Evolutionary conservation across 202 grass and related monocot species (phyloP), one percentile per base, ranked within the genome.

Genomic region (Cymbopogon flexuosus): DNA sequence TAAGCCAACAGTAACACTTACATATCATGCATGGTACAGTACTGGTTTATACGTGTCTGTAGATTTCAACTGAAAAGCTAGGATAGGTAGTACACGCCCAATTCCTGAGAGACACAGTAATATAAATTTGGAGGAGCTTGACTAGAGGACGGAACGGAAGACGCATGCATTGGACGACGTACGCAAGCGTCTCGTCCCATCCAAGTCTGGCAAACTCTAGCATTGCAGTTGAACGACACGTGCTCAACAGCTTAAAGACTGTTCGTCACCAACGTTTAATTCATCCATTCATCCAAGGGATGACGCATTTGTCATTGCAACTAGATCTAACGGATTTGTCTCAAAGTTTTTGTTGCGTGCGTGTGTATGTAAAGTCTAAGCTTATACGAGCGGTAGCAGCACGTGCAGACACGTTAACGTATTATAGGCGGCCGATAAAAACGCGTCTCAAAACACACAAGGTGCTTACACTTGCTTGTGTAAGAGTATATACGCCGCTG

Each of bases 241-340:
- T 49, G 46, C 14, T 23, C 71, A 21, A 22, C 49, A 56, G 47
- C 73, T 47, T 45, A 78, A 8, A 46, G 27, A 40, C 4, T 29
- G 31, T 76, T 71, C 71, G 86, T 88, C 77, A 76, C 64, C 45
- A 52, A 3, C 77, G 43, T 81, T 77, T 12, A 81, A 47, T 65
- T 43, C 72, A 13, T 65, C 18, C 39, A 31, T n/a, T n/a, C n/a
- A n/a, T n/a, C n/a, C n/a, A n/a, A 36, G 10, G 15, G 13, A 23
- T 56, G 29, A 66, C 3, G 36, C 65, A 45, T 14, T 33, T 16
- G 63, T 56, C 70, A n/a, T 6, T 11, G 60, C 42, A 61, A 15
- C 10, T 34, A 61, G 36, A 24, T 69, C 23, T 16, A 34, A 9
- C 41, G 11, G 5, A 33, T 81, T 62, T 52, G n/a, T 21, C 68